Conservation (phyloP, 1,139 yeast species). For the Saccharomyces hybrid region DNA sequence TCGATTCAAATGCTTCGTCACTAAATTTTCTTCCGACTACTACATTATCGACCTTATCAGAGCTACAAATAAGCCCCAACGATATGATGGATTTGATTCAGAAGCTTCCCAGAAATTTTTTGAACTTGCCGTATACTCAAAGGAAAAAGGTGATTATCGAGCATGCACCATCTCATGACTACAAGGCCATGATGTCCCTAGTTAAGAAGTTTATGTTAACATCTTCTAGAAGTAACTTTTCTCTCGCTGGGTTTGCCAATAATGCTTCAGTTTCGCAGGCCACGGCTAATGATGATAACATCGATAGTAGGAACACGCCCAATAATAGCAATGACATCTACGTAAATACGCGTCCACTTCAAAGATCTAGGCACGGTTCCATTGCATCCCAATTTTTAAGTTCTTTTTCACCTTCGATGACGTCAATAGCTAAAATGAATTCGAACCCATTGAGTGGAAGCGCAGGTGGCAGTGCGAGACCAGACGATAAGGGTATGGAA, state of each 20-base stretch:
- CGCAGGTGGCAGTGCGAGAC: conserved; percentile 9
- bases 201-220: conserved; percentile 27
- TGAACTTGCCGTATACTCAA: conserved; percentile 61
- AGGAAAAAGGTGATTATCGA: conserved; percentile 51
- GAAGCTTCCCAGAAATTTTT: conserved; percentile 52
- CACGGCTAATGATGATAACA: background rate
- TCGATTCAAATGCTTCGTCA: conserved; percentile 16
- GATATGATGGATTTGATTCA: conserved; percentile 23
- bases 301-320: background rate
- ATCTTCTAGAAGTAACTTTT: conserved; percentile 21
- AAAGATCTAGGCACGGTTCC: conserved; percentile 29
- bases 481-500: conserved; percentile 54
- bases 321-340: conserved; percentile 1
- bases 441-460: conserved; percentile 2
- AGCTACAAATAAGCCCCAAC: conserved; percentile 18
- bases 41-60: conserved; percentile 11
- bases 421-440: conserved; percentile 13
- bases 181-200: conserved; percentile 30
- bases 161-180: conserved; percentile 47
- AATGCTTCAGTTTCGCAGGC: conserved; percentile 4
- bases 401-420: conserved; percentile 31
- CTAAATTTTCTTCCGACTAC: conserved; percentile 11
- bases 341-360: background rate
- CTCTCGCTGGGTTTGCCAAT: conserved; percentile 7
- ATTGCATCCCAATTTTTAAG: conserved; percentile 37